phyloP scores from a whole-genome alignment of 1,284 basidiomycete genomes.

The Boletellus sp. region DNA sequence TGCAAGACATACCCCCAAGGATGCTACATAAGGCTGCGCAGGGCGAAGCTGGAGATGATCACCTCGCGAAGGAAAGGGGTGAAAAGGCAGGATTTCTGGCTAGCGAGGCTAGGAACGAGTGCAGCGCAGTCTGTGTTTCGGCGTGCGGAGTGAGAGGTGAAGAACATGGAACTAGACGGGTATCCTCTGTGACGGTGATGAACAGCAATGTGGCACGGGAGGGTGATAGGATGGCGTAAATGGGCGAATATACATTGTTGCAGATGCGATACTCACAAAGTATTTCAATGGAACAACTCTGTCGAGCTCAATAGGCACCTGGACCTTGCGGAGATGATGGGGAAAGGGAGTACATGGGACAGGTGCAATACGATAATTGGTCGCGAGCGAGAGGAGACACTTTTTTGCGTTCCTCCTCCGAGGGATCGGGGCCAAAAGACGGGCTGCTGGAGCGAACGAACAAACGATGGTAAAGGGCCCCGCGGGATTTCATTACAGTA shows the following conservation, averaged over 20 bases:
- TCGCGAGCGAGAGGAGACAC: conserved; percentile 8
- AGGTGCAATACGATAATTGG: too few species aligned
- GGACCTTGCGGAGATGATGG: too few species aligned
- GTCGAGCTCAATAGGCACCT: neutral
- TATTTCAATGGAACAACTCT: too few species aligned
- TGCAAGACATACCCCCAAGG: neutral
- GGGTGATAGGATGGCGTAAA: neutral
- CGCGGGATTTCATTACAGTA: conserved; percentile 21
- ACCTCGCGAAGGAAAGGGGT: too few species aligned
- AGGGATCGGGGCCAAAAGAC: neutral
- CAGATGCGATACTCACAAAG: neutral
- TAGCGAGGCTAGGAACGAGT: too few species aligned
- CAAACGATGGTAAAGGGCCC: neutral
- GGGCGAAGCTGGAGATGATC: neutral
- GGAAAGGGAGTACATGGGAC: too few species aligned
- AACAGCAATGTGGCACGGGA: too few species aligned
- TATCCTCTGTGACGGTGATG: conserved; percentile 5
- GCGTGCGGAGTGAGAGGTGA: neutral
- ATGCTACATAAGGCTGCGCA: neutral
- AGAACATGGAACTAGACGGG: neutral
- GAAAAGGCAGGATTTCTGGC: too few species aligned
- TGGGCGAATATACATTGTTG: conserved; percentile 3
- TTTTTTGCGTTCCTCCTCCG: conserved; percentile 19
- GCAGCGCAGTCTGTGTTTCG: too few species aligned
- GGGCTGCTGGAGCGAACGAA: neutral